A percentile compares a stretch with the other conserved stretches of the same genome.
Conservation (phyloP, 805 yeast genomes). For the Candida corydali region DNA sequence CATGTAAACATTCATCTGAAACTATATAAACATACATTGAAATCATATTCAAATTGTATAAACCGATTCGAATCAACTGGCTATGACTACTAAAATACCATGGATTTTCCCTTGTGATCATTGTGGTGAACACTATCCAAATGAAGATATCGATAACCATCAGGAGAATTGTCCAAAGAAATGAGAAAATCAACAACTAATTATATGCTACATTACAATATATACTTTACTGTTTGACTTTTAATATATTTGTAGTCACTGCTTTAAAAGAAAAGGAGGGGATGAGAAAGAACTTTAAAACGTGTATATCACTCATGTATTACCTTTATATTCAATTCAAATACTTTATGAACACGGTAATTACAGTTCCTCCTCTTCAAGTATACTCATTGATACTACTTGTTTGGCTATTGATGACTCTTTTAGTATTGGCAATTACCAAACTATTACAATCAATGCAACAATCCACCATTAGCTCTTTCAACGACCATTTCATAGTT, state of each 20-base stretch:
- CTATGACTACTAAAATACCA: constrained; percentile 1
- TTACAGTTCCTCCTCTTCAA: background rate
- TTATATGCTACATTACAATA: too few relatives aligned
- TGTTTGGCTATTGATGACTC: background rate
- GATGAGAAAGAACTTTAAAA: too few relatives aligned
- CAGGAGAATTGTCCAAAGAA: constrained; percentile 3
- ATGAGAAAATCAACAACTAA: too few relatives aligned
- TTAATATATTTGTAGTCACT: too few relatives aligned
- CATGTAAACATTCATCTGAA: too few relatives aligned
- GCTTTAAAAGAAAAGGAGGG: too few relatives aligned
- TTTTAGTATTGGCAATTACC: background rate
- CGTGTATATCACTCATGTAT: too few relatives aligned
- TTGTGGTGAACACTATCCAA: constrained; percentile 3
- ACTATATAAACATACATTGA: background rate
- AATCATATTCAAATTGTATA: too few relatives aligned
- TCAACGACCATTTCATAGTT: too few relatives aligned
- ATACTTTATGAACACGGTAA: too few relatives aligned
- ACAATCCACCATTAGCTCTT: background rate
- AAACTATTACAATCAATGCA: background rate
- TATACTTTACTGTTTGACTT: too few relatives aligned
- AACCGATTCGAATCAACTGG: background rate
- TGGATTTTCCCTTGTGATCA: constrained; percentile 6
- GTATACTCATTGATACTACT: constrained; percentile 1
- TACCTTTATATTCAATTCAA: too few relatives aligned
- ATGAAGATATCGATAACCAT: constrained; percentile 4